These are phyloP conservation scores for Sporothrix variecibatus DNA, from an alignment of 2,329 filamentous ascomycete species.

Conservation along the genomic window DNA sequence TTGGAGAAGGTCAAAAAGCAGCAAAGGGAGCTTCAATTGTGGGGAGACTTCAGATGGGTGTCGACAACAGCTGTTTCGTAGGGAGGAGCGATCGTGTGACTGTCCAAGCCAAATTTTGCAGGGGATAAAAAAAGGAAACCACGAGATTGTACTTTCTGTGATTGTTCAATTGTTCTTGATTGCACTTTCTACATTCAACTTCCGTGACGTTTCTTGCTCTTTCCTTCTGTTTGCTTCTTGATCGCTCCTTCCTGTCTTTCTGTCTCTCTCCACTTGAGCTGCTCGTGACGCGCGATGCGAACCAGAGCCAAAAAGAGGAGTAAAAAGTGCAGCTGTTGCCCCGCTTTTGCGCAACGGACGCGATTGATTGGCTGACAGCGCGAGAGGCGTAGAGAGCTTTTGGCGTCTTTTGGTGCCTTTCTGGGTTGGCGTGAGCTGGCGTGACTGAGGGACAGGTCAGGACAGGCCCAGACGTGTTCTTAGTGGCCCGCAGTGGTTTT, in stretches of 20 bases:
- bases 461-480: background rate
- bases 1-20: background rate
- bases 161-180: background rate
- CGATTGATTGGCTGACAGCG: conserved; percentile 25
- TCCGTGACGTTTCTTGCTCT: background rate
- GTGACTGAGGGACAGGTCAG: background rate
- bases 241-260: background rate
- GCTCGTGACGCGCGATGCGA: conserved; percentile 29
- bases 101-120: background rate
- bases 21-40: conserved; percentile 15
- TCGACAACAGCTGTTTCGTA: background rate
- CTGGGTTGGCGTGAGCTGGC: background rate
- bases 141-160: background rate
- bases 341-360: conserved; percentile 11
- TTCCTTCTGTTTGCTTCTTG: background rate
- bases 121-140: background rate
- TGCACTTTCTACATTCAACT: background rate
- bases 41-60: background rate
- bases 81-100: conserved; percentile 2
- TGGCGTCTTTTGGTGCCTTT: background rate
- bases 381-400: background rate
- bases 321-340: background rate
- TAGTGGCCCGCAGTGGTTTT: background rate
- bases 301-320: conserved; percentile 8
- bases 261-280: conserved; percentile 22